These are phyloP conservation scores for Hydrangea macrophylla DNA, from an alignment of 148 eudicot species.

Conservation along the genomic window DNA sequence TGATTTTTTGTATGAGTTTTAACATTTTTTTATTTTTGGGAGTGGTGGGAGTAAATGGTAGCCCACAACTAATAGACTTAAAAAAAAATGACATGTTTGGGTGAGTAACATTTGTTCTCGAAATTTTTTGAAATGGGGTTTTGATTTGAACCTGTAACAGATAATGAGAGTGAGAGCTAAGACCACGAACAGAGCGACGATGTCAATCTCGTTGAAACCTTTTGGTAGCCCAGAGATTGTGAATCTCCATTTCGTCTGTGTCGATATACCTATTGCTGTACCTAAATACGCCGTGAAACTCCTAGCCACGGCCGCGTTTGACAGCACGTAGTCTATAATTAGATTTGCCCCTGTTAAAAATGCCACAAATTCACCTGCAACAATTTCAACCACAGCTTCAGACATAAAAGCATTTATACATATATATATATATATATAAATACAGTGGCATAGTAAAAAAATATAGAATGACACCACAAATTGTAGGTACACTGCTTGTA, in stretches of 20 bases:
- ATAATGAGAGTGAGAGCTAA: constrained; percentile 71
- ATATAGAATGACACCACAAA: too few relatives aligned
- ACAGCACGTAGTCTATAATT: constrained; percentile 72
- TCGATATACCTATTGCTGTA: constrained; percentile 64
- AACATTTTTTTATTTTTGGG: too few relatives aligned
- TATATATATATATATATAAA: neutral
- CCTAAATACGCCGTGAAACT: constrained; percentile 76
- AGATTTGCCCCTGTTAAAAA: constrained; percentile 74
- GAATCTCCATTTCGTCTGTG: constrained; percentile 52
- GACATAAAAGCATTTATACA: neutral
- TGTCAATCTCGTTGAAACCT: constrained; percentile 83
- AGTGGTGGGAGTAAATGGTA: too few relatives aligned
- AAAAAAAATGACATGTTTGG: too few relatives aligned
- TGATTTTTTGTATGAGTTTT: too few relatives aligned
- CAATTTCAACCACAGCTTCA: neutral
- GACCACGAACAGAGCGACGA: constrained; percentile 70
- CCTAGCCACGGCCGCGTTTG: constrained; percentile 84
- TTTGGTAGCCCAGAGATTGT: constrained; percentile 51
- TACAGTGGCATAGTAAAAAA: too few relatives aligned
- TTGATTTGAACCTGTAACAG: constrained; percentile 71
- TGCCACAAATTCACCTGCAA: constrained; percentile 79
- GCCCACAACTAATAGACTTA: too few relatives aligned
- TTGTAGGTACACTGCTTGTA: too few relatives aligned
- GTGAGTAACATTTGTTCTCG: too few relatives aligned
- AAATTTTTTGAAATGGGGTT: neutral